Base-by-base conservation (phyloP, 2,329 filamentous ascomycete species). In the Nemania sp. region DNA sequence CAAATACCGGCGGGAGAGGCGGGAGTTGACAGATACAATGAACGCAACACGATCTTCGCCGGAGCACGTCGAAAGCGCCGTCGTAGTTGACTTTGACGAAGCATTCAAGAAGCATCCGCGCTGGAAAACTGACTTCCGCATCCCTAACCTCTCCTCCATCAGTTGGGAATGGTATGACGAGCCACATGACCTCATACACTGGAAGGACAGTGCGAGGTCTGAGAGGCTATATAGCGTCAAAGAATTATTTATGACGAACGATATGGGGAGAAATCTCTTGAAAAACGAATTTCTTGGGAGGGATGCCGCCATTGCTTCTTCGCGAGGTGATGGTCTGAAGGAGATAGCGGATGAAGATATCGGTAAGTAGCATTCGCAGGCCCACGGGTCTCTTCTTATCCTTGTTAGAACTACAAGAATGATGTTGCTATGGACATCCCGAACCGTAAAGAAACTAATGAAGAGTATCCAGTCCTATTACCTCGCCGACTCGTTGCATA, bases 401-500 rank as follows among this genome's bases (percentile, higher is more conserved):
- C 5, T 8, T 4, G 8, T 32, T 8, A 32, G 29, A 32, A 8
- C 4, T 8, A 8, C 4, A 8, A 32, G 4, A 32, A 32, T 32
- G 29, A 32, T 32, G 29, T 8, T 8, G 29, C 4, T 5, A 32
- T 8, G 29, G 4, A 4, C 29, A 4, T 32, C 8, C 29, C 29
- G 8, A 32, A 32, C 29, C 29, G 8, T 32, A 8, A 32, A 32
- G 29, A 32, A 32, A 32, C 29, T 32, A 32, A 32, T 32, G 4
- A 76, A 22, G 73, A 75, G 18, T 77, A 78, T 53, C 71, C 77
- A 2, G 76, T 80, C 0, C 76, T 83, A 1, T 76, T 83, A 0
- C 81, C 81, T 7, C 80, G 79, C 74, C 80, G 80, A 5, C 78
- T 83, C 76, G 82, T 82, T 26, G 80, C 79, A 0, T 83, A 82